These are phyloP conservation scores for Gardenia jasminoides DNA, from an alignment of 257 asterid genomes.

Conservation along the genomic window DNA sequence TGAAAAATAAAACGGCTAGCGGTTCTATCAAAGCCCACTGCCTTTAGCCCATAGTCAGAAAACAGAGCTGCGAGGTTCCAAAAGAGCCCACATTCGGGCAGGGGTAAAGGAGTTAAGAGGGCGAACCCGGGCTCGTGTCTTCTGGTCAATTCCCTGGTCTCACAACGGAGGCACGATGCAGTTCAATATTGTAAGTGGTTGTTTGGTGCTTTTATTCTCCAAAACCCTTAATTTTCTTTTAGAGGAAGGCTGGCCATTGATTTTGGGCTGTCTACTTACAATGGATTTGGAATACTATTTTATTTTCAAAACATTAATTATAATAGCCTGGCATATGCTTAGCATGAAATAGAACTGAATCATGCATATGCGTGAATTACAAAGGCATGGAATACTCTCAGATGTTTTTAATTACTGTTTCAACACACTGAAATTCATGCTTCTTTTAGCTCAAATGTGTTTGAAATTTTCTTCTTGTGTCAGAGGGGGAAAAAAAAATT, in stretches of 20 bases:
- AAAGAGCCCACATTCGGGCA: no score
- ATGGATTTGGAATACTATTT: neutral
- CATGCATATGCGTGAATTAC: neutral
- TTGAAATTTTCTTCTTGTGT: neutral
- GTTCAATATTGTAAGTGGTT: constrained; percentile 49
- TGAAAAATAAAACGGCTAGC: no score
- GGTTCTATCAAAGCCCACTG: no score
- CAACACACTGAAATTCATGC: neutral
- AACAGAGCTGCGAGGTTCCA: no score
- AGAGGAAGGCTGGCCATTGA: neutral
- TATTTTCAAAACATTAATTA: neutral
- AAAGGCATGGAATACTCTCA: no score
- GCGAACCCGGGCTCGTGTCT: constrained; percentile 61
- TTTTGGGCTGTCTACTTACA: neutral
- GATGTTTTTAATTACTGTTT: neutral
- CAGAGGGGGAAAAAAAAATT: no score
- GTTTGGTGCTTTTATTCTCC: constrained; percentile 1
- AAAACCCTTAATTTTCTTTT: neutral
- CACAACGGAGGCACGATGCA: constrained; percentile 87
- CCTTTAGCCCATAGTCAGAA: no score
- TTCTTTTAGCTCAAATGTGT: neutral
- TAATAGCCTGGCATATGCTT: no score
- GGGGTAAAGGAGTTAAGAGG: no score
- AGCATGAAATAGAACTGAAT: neutral
- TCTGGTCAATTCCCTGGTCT: constrained; percentile 78